Percentiles rank a stretch among this genome's conserved stretches.
These are phyloP conservation scores for Amanita exitialis DNA, from an alignment of 768 basidiomycete species.

Conservation along the genomic window DNA sequence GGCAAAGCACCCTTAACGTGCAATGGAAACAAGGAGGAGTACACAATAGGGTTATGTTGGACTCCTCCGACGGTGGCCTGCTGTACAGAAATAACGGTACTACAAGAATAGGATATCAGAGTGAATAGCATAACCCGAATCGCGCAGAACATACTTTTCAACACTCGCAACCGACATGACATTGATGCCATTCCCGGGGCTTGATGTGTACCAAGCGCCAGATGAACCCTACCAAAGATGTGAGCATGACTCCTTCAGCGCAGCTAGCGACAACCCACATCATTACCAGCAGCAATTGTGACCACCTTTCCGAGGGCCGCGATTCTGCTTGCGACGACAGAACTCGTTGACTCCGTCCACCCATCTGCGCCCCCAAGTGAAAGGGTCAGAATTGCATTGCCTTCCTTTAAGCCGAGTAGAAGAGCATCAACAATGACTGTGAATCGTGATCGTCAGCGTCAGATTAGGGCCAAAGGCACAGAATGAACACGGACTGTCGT, in stretches of 20 bases:
- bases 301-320: slow-evolving; percentile 48
- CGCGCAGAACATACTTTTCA: slow-evolving; percentile 30
- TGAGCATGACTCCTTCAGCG: background rate
- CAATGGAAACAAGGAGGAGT: slow-evolving; percentile 42
- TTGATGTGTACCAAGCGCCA: slow-evolving; percentile 53
- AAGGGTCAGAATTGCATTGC: slow-evolving; percentile 53
- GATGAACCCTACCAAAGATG: slow-evolving; percentile 28
- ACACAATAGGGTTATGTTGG: slow-evolving; percentile 37
- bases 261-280: slow-evolving; percentile 13
- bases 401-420: slow-evolving; percentile 38
- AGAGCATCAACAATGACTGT: slow-evolving; percentile 37
- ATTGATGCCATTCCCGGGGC: slow-evolving; percentile 41
- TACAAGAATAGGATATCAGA: slow-evolving; percentile 11
- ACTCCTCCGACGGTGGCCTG: slow-evolving; percentile 42
- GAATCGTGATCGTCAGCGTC: background rate
- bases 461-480: background rate
- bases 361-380: slow-evolving; percentile 56
- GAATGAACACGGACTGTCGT: slow-evolving; percentile 33
- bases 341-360: slow-evolving; percentile 47
- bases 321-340: slow-evolving; percentile 52
- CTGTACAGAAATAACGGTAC: slow-evolving; percentile 47
- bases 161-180: slow-evolving; percentile 49
- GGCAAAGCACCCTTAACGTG: slow-evolving; percentile 34
- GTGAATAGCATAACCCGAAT: background rate
- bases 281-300: slow-evolving; percentile 53